Conservation (phyloP, 768 basidiomycete species). For the Mycena vulgaris region DNA sequence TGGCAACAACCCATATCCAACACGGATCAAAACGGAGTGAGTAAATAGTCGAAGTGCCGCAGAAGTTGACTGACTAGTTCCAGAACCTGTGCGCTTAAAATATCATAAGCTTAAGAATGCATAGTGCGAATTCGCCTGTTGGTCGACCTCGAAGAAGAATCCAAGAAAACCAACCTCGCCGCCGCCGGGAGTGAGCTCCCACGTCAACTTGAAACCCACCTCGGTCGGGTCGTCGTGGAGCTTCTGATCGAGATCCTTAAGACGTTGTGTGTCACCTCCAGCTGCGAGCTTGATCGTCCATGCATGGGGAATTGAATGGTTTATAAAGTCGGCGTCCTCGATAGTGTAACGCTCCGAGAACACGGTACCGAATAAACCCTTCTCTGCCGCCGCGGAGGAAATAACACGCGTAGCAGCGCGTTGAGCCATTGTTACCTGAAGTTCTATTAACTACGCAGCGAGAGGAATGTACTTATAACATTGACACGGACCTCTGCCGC, state of each 20-base stretch:
- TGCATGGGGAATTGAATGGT: conserved; percentile 38
- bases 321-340: conserved; percentile 36
- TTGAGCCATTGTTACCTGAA: conserved; percentile 35
- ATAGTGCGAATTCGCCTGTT: background rate
- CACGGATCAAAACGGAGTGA: background rate
- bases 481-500: conserved; percentile 15
- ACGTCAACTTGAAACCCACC: conserved; percentile 47
- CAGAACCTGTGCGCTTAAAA: conserved; percentile 22
- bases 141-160: conserved; percentile 31
- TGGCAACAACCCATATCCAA: conserved; percentile 50
- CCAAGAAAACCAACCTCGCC: conserved; percentile 40
- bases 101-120: background rate
- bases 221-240: conserved; percentile 39
- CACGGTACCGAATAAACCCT: background rate
- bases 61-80: conserved; percentile 12
- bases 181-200: conserved; percentile 37
- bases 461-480: too few species aligned
- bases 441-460: background rate
- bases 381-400: background rate
- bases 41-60: background rate
- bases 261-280: conserved; percentile 12
- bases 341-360: background rate
- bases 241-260: conserved; percentile 23
- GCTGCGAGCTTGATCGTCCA: conserved; percentile 34
- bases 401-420: conserved; percentile 34